A percentile compares a stretch with the other conserved stretches of the same genome.
These are phyloP conservation scores for Marchantia polymorpha DNA, from an alignment of 225 moss, liverwort and hornwort genomes.

Conservation along the genomic window DNA sequence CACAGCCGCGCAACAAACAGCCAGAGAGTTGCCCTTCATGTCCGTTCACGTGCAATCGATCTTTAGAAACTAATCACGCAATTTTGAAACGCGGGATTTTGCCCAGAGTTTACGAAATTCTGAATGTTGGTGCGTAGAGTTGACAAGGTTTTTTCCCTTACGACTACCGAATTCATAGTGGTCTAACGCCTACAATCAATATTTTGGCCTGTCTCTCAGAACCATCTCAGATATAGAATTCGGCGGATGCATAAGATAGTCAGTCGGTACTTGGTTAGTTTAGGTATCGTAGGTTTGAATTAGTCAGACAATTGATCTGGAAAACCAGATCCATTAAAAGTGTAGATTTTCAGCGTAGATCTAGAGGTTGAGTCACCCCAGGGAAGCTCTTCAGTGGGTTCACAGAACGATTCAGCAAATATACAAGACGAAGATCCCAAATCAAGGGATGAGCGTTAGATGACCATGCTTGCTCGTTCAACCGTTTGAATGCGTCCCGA, in stretches of 20 bases:
- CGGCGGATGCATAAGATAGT: not conserved
- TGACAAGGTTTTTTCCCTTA: not conserved
- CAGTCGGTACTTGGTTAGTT: not conserved
- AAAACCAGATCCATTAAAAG: slow-evolving; percentile 11
- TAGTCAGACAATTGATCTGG: not conserved
- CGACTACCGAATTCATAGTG: not conserved
- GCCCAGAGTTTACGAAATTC: slow-evolving; percentile 7
- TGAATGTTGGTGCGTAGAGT: slow-evolving; percentile 2
- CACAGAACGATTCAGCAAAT: not conserved
- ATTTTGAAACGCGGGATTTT: slow-evolving; percentile 6
- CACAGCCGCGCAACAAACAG: not conserved
- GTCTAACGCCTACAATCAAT: not conserved
- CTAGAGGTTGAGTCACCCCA: not conserved
- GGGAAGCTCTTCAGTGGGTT: not conserved
- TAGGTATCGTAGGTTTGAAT: not conserved
- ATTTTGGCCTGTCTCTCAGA: not conserved
- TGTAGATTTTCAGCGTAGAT: slow-evolving; percentile 2
- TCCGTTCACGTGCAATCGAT: not conserved
- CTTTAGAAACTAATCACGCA: slow-evolving; percentile 6
- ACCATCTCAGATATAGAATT: not conserved
- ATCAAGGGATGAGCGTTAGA: slow-evolving; percentile 1
- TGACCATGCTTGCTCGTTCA: not conserved
- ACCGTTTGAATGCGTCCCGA: not conserved
- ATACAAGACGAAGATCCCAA: slow-evolving; percentile 9
- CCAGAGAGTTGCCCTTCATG: not conserved